phyloP scores from a whole-genome alignment of 2,329 filamentous ascomycete genomes.

The Hyphodiscus sp. region DNA sequence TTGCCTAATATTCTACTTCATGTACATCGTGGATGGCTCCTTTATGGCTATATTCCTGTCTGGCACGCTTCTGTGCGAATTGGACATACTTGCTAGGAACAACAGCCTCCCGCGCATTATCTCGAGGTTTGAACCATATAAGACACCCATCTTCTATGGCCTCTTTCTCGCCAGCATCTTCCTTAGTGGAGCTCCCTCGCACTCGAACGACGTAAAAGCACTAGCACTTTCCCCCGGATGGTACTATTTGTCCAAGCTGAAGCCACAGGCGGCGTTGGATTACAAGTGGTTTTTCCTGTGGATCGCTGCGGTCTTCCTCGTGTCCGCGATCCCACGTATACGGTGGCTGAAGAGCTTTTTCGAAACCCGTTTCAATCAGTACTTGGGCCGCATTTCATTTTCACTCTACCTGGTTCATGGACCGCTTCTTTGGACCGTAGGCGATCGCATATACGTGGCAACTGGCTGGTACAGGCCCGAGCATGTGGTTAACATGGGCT shows the following conservation, averaged over 20 bases:
- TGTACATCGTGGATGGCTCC: conserved; percentile 61
- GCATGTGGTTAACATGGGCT: conserved; percentile 40
- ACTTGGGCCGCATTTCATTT: conserved; percentile 56
- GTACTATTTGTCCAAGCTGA: conserved; percentile 41
- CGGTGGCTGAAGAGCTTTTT: conserved; percentile 51
- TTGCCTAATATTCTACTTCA: conserved; percentile 54
- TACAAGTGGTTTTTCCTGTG: conserved; percentile 64
- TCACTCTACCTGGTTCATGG: conserved; percentile 60
- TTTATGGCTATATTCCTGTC: conserved; percentile 53
- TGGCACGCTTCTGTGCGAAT: conserved; percentile 56
- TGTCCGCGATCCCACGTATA: conserved; percentile 50
- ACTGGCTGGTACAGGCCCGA: conserved; percentile 47
- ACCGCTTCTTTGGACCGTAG: conserved; percentile 51
- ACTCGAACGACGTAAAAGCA: conserved; percentile 39
- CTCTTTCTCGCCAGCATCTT: conserved; percentile 47
- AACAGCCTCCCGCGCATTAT: conserved; percentile 46
- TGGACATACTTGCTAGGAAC: conserved; percentile 47
- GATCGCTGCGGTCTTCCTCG: conserved; percentile 50
- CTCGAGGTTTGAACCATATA: conserved; percentile 38
- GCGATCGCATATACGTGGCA: conserved; percentile 57
- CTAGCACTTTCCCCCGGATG: conserved; percentile 48
- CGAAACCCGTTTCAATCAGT: conserved; percentile 52
- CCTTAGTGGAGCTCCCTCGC: conserved; percentile 55
- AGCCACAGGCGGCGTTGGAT: conserved; percentile 59
- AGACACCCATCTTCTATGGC: conserved; percentile 44